These are phyloP conservation scores for Citrus sp. DNA, from an alignment of 345 rosid genomes.

Conservation along the genomic window DNA sequence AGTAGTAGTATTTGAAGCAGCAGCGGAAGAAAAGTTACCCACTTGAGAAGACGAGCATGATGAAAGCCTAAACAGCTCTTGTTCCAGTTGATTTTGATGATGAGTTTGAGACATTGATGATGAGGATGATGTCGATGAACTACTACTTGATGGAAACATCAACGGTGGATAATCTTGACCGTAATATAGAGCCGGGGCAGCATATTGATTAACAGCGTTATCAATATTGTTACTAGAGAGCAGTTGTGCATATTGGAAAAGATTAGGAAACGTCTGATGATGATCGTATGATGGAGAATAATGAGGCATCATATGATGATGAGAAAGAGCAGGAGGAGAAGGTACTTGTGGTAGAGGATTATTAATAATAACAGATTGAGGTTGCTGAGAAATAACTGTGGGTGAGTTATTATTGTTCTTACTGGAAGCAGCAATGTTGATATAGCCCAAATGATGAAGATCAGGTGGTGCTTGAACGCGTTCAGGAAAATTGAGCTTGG, in stretches of 20 bases:
- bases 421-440: not conserved
- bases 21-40: constrained; percentile 12
- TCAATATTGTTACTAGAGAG: constrained; percentile 12
- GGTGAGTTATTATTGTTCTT: not conserved
- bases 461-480: constrained; percentile 6
- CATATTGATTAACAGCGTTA: constrained; percentile 2
- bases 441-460: not conserved
- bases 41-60: constrained; percentile 1
- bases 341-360: not conserved
- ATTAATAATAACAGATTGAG: not conserved
- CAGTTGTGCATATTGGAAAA: constrained; percentile 20
- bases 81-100: constrained; percentile 1
- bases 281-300: not conserved
- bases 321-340: not conserved
- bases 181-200: not conserved
- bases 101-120: not conserved
- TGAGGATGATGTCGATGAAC: not conserved
- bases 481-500: constrained; percentile 29
- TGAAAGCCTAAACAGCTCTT: constrained; percentile 5
- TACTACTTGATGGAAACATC: not conserved
- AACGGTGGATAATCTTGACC: constrained; percentile 1
- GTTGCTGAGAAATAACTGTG: not conserved
- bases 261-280: constrained; percentile 16
- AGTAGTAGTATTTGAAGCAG: not conserved
- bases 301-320: not conserved